These are phyloP conservation scores for Cephaloascus albidus DNA, from an alignment of 805 yeast species.

Conservation along the genomic window DNA sequence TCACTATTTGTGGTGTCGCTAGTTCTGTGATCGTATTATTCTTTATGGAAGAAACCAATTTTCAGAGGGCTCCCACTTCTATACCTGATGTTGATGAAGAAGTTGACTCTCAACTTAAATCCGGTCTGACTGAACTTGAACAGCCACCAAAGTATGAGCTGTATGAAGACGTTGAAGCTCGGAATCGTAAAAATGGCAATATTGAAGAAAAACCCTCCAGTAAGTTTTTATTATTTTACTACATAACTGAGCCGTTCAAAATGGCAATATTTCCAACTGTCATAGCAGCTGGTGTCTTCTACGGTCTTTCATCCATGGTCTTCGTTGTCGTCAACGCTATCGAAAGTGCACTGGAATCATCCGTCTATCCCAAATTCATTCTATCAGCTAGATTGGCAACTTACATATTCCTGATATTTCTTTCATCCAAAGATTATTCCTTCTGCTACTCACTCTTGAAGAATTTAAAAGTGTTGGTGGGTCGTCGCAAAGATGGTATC, in stretches of 20 bases:
- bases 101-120: neutral
- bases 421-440: slow-evolving; percentile 31
- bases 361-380: slow-evolving; percentile 42
- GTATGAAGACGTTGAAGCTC: neutral
- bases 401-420: slow-evolving; percentile 42
- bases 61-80: slow-evolving; percentile 16
- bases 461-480: slow-evolving; percentile 36
- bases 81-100: slow-evolving; percentile 2
- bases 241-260: slow-evolving; percentile 24
- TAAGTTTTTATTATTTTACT: slow-evolving; percentile 16
- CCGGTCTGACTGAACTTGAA: slow-evolving; percentile 2
- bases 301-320: slow-evolving; percentile 40
- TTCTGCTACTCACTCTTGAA: slow-evolving; percentile 43
- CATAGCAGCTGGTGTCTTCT: slow-evolving; percentile 46
- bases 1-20: slow-evolving; percentile 35
- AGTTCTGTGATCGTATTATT: slow-evolving; percentile 28
- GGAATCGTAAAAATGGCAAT: neutral
- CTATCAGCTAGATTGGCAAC: slow-evolving; percentile 39
- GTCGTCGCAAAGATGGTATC: slow-evolving; percentile 39
- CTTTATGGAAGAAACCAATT: slow-evolving; percentile 48
- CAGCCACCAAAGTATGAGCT: slow-evolving; percentile 1
- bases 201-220: neutral
- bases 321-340: slow-evolving; percentile 41
- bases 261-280: slow-evolving; percentile 45
- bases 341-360: slow-evolving; percentile 29